Conservation (phyloP, 2,329 filamentous ascomycete species). For the Neophaeococcomyces mojaviensis region DNA sequence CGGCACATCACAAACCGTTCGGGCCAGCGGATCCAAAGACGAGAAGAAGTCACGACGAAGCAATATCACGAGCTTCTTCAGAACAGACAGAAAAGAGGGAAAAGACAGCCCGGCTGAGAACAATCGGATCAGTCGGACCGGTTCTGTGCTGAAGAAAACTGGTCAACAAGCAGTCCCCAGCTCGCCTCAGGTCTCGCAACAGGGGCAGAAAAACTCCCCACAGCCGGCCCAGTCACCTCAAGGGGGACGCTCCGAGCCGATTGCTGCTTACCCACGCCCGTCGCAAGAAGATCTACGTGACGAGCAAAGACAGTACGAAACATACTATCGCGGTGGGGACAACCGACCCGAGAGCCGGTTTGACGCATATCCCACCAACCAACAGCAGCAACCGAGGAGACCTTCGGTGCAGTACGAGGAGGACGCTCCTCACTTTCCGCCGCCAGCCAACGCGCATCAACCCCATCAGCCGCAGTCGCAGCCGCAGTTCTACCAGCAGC, state of each 20-base stretch:
- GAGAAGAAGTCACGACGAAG: conserved; percentile 16
- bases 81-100: conserved; percentile 18
- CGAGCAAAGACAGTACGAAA: conserved; percentile 1
- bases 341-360: conserved; percentile 11
- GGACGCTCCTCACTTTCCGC: conserved; percentile 18
- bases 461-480: conserved; percentile 16
- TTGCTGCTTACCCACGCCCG: neutral
- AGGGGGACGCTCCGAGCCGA: neutral
- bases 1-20: conserved; percentile 18
- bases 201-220: conserved; percentile 9
- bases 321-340: neutral
- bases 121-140: conserved; percentile 18
- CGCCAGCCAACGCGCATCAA: conserved; percentile 15
- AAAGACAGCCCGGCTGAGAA: conserved; percentile 15
- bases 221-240: conserved; percentile 8
- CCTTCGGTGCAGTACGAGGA: conserved; percentile 20
- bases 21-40: conserved; percentile 6
- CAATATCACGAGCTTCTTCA: conserved; percentile 17
- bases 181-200: conserved; percentile 16
- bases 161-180: conserved; percentile 12
- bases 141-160: conserved; percentile 20
- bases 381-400: conserved; percentile 16
- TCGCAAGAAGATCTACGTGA: conserved; percentile 6
- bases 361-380: conserved; percentile 9
- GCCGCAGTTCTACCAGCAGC: conserved; percentile 11